These are phyloP conservation scores for Boletellus sp. DNA, from an alignment of 768 basidiomycete species.

Conservation along the genomic window DNA sequence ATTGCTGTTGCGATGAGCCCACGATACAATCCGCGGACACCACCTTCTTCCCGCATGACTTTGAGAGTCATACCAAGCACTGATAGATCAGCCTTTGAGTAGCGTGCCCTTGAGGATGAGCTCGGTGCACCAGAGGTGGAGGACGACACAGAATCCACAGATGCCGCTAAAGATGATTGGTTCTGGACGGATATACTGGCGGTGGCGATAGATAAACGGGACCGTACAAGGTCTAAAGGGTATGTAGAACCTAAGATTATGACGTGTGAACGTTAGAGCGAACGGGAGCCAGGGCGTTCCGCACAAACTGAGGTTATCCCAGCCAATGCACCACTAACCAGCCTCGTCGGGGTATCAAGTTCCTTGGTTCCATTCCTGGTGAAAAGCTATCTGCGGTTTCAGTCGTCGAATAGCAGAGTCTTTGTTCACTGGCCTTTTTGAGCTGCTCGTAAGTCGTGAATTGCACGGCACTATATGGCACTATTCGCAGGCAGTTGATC, in stretches of 20 bases:
- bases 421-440: conserved; percentile 59
- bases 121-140: conserved; percentile 49
- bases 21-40: conserved; percentile 80
- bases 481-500: conserved; percentile 88
- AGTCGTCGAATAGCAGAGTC: conserved; percentile 16
- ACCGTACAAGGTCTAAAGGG: conserved; percentile 91
- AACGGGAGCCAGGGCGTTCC: conserved; percentile 30
- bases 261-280: conserved; percentile 6
- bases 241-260: conserved; percentile 67
- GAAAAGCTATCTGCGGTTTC: conserved; percentile 54
- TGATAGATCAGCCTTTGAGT: conserved; percentile 54
- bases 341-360: conserved; percentile 84
- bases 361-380: conserved; percentile 62
- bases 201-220: conserved; percentile 89
- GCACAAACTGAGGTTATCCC: conserved; percentile 92
- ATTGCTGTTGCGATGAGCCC: conserved; percentile 81
- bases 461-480: conserved; percentile 88
- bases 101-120: conserved; percentile 31
- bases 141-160: conserved; percentile 27
- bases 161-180: conserved; percentile 17
- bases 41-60: conserved; percentile 91
- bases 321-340: conserved; percentile 84
- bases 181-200: conserved; percentile 58
- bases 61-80: conserved; percentile 89
- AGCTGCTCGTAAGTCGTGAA: conserved; percentile 88